A percentile compares a stretch with the other conserved stretches of the same genome.
phyloP scores from a whole-genome alignment of 805 yeast genomes.

The Priceomyces castillae region DNA sequence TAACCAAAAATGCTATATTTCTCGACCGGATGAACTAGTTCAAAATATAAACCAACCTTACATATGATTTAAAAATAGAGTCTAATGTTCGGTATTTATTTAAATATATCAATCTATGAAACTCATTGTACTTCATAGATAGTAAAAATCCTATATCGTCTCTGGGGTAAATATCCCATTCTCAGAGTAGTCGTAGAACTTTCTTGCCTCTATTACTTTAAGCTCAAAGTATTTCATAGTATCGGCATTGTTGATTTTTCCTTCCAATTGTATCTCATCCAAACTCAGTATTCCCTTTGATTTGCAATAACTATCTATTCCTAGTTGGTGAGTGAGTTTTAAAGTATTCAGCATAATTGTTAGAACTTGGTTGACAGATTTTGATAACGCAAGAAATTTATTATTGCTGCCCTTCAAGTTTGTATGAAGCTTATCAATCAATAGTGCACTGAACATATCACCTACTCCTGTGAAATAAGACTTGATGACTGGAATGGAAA shows the following conservation, averaged over 20 bases:
- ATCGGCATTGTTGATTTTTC: constrained; percentile 53
- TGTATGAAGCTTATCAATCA: constrained; percentile 58
- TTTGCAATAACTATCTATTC: constrained; percentile 33
- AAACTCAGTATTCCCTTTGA: constrained; percentile 9
- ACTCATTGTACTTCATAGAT: neutral
- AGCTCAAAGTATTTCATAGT: constrained; percentile 74
- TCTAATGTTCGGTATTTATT: too few species aligned
- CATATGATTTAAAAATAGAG: too few species aligned
- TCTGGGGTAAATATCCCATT: constrained; percentile 18
- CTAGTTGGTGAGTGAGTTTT: constrained; percentile 40
- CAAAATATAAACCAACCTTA: too few species aligned
- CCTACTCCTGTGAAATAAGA: constrained; percentile 96
- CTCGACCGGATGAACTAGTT: too few species aligned
- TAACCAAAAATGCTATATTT: neutral
- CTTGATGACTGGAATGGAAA: constrained; percentile 59
- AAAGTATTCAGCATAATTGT: constrained; percentile 55
- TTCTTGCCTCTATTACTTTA: constrained; percentile 59
- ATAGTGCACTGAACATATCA: constrained; percentile 79
- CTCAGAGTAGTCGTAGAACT: constrained; percentile 28
- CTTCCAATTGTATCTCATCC: constrained; percentile 17
- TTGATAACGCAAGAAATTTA: constrained; percentile 11
- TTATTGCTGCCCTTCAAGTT: constrained; percentile 6
- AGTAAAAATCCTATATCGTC: neutral
- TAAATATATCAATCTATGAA: too few species aligned
- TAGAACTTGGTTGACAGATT: constrained; percentile 53